Conservation (phyloP, 257 asterid genomes). For the Orobanche coerulescens region DNA sequence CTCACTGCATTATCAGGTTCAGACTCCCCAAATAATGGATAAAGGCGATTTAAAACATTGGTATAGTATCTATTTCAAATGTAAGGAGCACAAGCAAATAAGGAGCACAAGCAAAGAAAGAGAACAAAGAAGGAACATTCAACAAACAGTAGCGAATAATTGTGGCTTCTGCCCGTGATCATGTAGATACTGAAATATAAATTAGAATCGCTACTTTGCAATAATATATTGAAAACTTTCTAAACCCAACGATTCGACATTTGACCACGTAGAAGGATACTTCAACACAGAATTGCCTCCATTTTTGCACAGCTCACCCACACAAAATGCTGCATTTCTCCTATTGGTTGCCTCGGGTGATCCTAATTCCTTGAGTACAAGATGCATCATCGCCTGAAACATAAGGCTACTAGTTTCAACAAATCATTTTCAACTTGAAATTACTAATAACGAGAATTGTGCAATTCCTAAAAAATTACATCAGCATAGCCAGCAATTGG, state of each 20-base stretch:
- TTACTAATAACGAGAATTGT: neutral
- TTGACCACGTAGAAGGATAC: conserved; percentile 47
- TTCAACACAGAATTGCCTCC: conserved; percentile 72
- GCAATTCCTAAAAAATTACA: conserved; percentile 34
- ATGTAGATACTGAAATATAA: neutral
- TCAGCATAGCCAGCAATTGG: conserved; percentile 84
- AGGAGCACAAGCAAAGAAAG: conserved; percentile 19
- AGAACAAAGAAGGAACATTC: neutral
- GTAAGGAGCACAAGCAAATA: conserved; percentile 30
- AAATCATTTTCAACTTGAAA: conserved; percentile 18
- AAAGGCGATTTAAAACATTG: conserved; percentile 60
- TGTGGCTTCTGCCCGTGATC: neutral
- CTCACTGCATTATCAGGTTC: conserved; percentile 95
- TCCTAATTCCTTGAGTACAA: conserved; percentile 85
- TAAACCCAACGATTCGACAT: neutral
- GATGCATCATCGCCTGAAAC: conserved; percentile 76
- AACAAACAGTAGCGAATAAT: neutral
- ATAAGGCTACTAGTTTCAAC: conserved; percentile 12
- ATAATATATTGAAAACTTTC: neutral
- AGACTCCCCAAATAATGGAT: conserved; percentile 79
- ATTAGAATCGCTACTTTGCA: neutral
- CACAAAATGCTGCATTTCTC: conserved; percentile 98
- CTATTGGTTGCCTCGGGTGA: conserved; percentile 78
- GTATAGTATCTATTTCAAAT: conserved; percentile 48
- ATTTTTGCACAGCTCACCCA: conserved; percentile 93